Percentiles rank a stretch among this genome's conserved stretches.
Conservation (phyloP, 1,284 basidiomycete genomes). For the Tetrapyrgos nigripes region DNA sequence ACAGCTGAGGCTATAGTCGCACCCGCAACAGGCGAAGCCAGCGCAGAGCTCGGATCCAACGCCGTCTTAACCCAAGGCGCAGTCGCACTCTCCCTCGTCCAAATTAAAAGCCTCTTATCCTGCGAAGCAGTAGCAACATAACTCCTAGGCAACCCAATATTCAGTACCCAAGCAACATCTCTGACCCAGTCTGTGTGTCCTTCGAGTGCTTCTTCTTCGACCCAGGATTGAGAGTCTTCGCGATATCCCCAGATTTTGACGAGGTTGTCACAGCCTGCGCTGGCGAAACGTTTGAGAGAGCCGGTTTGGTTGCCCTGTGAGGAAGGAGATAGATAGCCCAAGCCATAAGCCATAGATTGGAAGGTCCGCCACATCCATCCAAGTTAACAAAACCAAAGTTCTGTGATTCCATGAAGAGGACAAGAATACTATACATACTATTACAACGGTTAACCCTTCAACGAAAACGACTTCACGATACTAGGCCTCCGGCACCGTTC, state of each 20-base stretch:
- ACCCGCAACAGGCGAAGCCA: conserved; percentile 48
- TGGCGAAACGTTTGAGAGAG: conserved; percentile 87
- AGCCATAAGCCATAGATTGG: too few species aligned
- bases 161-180: conserved; percentile 98
- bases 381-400: too few species aligned
- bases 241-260: conserved; percentile 94
- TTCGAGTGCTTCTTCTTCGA: conserved; percentile 86
- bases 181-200: conserved; percentile 98
- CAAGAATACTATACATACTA: too few species aligned
- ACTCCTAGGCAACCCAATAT: conserved; percentile 91
- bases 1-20: conserved; percentile 41
- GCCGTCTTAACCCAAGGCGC: conserved; percentile 87
- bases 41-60: conserved; percentile 77
- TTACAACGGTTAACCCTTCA: too few species aligned
- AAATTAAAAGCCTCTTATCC: conserved; percentile 94
- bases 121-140: conserved; percentile 97
- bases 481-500: too few species aligned
- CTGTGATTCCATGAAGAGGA: too few species aligned
- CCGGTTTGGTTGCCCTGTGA: conserved; percentile 32
- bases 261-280: conserved; percentile 95
- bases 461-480: too few species aligned
- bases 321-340: too few species aligned
- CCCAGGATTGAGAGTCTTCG: conserved; percentile 83
- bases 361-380: too few species aligned
- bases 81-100: conserved; percentile 86